Evolutionary conservation across 345 rosid genomes (phyloP), one percentile per base, ranked within the genome.

Genomic region (Gossypium arboreum): DNA sequence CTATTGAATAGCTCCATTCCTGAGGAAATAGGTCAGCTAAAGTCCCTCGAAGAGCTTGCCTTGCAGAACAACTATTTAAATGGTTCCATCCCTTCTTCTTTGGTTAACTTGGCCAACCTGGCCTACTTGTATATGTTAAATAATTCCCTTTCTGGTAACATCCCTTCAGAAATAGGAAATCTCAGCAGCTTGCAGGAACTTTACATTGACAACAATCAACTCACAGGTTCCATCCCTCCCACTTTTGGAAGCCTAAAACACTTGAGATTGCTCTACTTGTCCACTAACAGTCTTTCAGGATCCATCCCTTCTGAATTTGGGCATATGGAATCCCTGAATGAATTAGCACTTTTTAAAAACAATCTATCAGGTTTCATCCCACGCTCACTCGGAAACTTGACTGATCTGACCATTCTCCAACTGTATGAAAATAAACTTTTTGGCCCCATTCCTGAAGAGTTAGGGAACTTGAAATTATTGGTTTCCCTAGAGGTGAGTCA

Each of bases 1-100:
- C 24, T 43, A 12, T 54, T 79, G 6, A 70, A 44, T 71, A 78
- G 79, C 16, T 76, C 78, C 4, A 73, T 79, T 69, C 78, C 75
- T 24, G 6, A 22, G 56, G 75, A 73, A 29, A 67, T 81, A 17
- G 77, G 78, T 8, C 47, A 22, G 16, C 45, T 78, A 7, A 69
- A 12, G 4, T 68, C 57, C 2, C 75, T 81, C 20, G 22, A 25
- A 1, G 75, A 25, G 64, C 72, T 81, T 60, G 68, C 71, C n/a
- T 47, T 81, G 9, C 56, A 47, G 4, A 48, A 59, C 22, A 82
- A 82, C 54, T 15, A 25, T 17, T 54, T 79, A 7, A 39, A 29
- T 0, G 82, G 76, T 48, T 20, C 71, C 8, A 62, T 82, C n/a
- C 82, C 82, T 56, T 9, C 68, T 62, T 78, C 73, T n/a, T 3